phyloP scores from a whole-genome alignment of 768 basidiomycete genomes.

The Pleurotus giganteus region DNA sequence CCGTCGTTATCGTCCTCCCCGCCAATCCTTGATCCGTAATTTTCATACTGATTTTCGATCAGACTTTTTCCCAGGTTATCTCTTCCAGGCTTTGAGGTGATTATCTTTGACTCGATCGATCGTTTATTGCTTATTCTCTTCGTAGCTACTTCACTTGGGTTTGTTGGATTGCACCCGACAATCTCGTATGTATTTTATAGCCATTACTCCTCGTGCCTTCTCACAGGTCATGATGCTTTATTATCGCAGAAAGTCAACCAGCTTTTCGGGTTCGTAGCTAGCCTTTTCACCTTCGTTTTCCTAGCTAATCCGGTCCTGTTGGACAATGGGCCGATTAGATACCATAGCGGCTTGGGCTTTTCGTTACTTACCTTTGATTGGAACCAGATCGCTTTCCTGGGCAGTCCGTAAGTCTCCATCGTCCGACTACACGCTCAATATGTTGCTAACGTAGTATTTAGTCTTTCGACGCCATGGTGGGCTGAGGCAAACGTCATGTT shows the following conservation, averaged over 20 bases:
- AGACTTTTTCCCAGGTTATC: slow-evolving; percentile 64
- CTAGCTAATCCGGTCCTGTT: no score
- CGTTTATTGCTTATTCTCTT: not conserved
- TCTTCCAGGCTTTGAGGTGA: slow-evolving; percentile 57
- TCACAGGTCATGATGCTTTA: not conserved
- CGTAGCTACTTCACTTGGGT: slow-evolving; percentile 36
- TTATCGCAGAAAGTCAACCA: slow-evolving; percentile 48
- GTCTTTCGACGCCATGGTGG: slow-evolving; percentile 62
- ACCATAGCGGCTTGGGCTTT: slow-evolving; percentile 51
- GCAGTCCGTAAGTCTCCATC: slow-evolving; percentile 49
- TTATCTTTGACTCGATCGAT: not conserved
- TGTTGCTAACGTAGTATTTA: slow-evolving; percentile 15
- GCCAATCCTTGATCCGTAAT: not conserved
- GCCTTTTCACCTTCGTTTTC: not conserved
- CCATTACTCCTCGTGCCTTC: not conserved
- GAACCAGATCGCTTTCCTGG: slow-evolving; percentile 69
- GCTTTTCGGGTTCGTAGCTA: slow-evolving; percentile 45
- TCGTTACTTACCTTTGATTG: slow-evolving; percentile 56
- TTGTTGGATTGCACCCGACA: slow-evolving; percentile 64
- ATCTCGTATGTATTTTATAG: slow-evolving; percentile 39
- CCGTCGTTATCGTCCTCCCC: not conserved
- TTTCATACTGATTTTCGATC: not conserved
- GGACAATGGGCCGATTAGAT: slow-evolving; percentile 24
- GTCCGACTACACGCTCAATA: slow-evolving; percentile 7
- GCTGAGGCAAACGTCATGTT: slow-evolving; percentile 67